Evolutionary conservation across 805 yeast species (phyloP), one percentile per base, ranked within the genome.

Genomic region (Yamadazyma kitorensis): DNA sequence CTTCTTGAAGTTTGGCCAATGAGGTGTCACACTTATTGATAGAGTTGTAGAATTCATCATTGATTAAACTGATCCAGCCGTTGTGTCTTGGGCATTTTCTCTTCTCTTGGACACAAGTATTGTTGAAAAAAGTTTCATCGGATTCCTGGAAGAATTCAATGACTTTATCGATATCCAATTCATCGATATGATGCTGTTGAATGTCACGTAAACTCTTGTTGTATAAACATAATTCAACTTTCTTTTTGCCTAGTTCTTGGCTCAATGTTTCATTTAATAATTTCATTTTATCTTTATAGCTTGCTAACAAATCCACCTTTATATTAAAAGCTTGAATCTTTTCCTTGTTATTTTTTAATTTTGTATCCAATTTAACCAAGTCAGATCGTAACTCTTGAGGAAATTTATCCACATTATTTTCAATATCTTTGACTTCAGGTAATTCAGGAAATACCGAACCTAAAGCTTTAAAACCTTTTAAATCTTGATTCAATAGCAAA

Each of bases 71-170:
- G 51, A 59, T 57, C 79, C 80, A 74, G 1, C 75, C 72, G 30
- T 57, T 63, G 43, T 80, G 87, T 29, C 72, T 69, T 3, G 50
- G 49, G 50, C 87, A 80, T 44, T 76, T 78, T 34, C 70, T 64
- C 40, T 71, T 72, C 31, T 80, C 85, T 7, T 60, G 52, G 5
- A 77, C 48, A 45, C 86, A 80, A 22, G 19, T 33, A n/a, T 22
- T 32, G 5, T 34, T 18, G 17, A 11, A 17, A 4, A 25, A 25
- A 6, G 21, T 17, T 12, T 31, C 32, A n/a, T 34, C 34, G 5
- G 18, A 15, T 21, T 37, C 34, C 12, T 20, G 10, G 12, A 27
- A 28, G 12, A 19, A 25, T 13, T 21, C 36, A 6, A 24, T 30
- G 16, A 40, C 16, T 11, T 22, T 24, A 11, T 33, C 33, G 6